Percentiles rank a stretch among this genome's conserved stretches.
Conservation (phyloP, 2,329 filamentous ascomycete species). For the Aureobasidium sp. region DNA sequence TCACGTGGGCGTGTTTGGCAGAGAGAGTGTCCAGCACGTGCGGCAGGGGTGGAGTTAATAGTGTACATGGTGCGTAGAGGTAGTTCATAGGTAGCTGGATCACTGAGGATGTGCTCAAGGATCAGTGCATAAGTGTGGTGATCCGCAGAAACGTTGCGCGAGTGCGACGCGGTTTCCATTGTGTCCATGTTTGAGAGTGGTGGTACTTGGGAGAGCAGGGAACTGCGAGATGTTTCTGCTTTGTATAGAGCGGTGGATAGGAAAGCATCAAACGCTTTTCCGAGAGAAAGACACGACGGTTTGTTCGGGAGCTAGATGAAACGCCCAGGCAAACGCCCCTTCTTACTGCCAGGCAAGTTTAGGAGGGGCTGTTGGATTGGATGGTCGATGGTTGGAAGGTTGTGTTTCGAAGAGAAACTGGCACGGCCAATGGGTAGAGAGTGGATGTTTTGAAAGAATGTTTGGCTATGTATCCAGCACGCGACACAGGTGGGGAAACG, state of each 20-base stretch:
- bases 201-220: not conserved
- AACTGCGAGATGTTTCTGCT: constrained; percentile 2
- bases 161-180: constrained; percentile 12
- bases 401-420: not conserved
- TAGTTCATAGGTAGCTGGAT: constrained; percentile 56
- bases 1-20: not conserved
- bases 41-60: constrained; percentile 47
- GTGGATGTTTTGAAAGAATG: constrained; percentile 5
- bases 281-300: constrained; percentile 3
- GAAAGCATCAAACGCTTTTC: constrained; percentile 5
- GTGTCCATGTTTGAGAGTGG: constrained; percentile 1
- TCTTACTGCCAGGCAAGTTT: not conserved
- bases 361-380: not conserved
- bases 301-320: not conserved
- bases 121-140: constrained; percentile 32
- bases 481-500: not conserved
- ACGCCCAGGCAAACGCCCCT: not conserved
- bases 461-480: constrained; percentile 8
- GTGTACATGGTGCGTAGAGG: constrained; percentile 61
- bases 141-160: constrained; percentile 27
- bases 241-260: not conserved
- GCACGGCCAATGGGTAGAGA: constrained; percentile 7
- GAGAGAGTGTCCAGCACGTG: constrained; percentile 31
- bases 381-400: not conserved
- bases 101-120: constrained; percentile 51